Base-by-base conservation (phyloP, 306 rosid species). In the Fagus sylvatica region DNA sequence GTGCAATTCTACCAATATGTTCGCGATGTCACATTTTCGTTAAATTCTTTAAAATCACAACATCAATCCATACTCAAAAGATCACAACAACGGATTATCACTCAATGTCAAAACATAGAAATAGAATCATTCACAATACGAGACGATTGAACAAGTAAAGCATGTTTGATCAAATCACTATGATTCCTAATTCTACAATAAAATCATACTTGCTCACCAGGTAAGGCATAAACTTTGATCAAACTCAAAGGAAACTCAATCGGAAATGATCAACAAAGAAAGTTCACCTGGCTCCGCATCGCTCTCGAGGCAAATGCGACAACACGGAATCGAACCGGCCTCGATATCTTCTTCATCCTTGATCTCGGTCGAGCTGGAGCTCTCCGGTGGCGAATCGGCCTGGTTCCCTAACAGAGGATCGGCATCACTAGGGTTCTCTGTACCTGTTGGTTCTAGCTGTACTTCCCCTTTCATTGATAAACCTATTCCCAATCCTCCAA, bases 231-330 rank as follows among this genome's bases (percentile, higher is more conserved):
- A 73, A 7, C 69, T 53, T 22, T 16, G 3, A 43, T 54, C 1
- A 57, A 74, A 72, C 8, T 22, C 3, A 33, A 49, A 40, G 22
- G 1, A 72, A 16, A 56, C 8, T 33, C 32, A 76, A 70, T 60
- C 71, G n/a, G 15, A 53, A 69, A 33, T 53, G 2, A 28, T 51
- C 70, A 17, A 1, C 43, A 7, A 37, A 12, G 60, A 68, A 53
- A 10, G 65, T 7, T 78, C 53, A 92, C 99, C 99, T 78, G 94
- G 91, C 51, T 96, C 98, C 3, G 90, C 88, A 72, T 96, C 99
- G 78, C 90, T 91, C 69, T 96, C 99, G 13, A 96, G 90, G 75
- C 99, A 96, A 89, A 96, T 96, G 86, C 99, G 91, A 82, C 99
- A 96, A 46, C 93, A 88, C 32, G 99, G 91, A 59, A 93, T 57